These are phyloP conservation scores for Mortierella sp. DNA, from an alignment of 371 early-diverging fungal genomes.

Conservation along the genomic window DNA sequence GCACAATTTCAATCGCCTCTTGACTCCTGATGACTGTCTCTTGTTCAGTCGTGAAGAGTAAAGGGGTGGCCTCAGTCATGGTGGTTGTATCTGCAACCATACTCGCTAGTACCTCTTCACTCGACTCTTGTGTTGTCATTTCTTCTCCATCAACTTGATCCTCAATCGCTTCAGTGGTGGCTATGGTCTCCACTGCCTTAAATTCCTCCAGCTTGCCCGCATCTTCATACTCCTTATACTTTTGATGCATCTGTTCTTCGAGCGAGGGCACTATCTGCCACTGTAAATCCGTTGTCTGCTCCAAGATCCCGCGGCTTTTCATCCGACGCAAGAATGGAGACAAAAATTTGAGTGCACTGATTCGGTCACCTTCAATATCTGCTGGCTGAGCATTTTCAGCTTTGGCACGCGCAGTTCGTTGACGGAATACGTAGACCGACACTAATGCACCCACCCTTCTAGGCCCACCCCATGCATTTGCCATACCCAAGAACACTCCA, in stretches of 20 bases:
- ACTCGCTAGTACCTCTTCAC: no score
- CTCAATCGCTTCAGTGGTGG: background rate
- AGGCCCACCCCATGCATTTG: slow-evolving; percentile 16
- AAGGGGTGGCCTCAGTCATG: no score
- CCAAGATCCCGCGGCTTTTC: slow-evolving; percentile 1
- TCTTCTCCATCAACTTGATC: background rate
- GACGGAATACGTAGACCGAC: slow-evolving; percentile 4
- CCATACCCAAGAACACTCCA: slow-evolving; percentile 15
- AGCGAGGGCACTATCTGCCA: background rate
- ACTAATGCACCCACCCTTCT: background rate
- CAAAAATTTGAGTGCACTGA: background rate
- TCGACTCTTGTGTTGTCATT: background rate
- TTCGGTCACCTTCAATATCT: background rate
- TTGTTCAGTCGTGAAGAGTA: no score
- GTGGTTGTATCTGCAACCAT: no score
- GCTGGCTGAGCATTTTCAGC: background rate
- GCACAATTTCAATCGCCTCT: slow-evolving; percentile 7
- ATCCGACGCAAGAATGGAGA: background rate
- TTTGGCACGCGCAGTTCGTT: background rate
- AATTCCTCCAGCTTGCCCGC: slow-evolving; percentile 19
- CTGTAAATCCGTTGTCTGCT: background rate
- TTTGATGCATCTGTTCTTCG: background rate
- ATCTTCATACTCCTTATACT: background rate
- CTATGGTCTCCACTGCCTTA: background rate
- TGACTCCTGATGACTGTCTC: slow-evolving; percentile 1